Evolutionary conservation across 345 rosid species (phyloP).

Genomic region (Boechera stricta): DNA sequence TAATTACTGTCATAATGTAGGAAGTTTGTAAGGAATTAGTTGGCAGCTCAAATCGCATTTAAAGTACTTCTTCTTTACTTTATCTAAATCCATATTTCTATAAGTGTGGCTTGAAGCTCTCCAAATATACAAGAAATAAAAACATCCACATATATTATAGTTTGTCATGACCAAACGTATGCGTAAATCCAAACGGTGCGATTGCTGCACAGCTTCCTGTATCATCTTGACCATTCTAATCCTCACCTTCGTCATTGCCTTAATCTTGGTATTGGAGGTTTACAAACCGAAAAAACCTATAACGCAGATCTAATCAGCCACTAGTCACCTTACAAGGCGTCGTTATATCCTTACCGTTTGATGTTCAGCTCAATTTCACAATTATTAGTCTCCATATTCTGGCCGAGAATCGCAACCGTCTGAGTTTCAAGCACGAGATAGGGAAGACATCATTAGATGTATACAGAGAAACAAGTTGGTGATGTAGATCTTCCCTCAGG

Average conservation of each 20-base stretch:
- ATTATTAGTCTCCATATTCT: conserved; percentile 47
- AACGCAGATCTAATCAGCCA: conserved; percentile 45
- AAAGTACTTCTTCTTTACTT: conserved; percentile 14
- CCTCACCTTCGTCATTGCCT: conserved; percentile 38
- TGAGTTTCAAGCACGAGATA: conserved; percentile 52
- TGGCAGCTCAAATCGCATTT: conserved; percentile 36
- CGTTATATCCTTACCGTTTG: conserved; percentile 45
- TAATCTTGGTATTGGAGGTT: conserved; percentile 53
- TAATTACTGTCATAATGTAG: background rate
- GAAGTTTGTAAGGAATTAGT: conserved; percentile 36
- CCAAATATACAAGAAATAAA: background rate
- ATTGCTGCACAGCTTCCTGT: conserved; percentile 31
- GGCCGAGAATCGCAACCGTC: conserved; percentile 49
- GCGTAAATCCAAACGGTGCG: conserved; percentile 27
- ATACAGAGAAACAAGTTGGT: conserved; percentile 48
- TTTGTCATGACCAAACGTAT: conserved; percentile 25
- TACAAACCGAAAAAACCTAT: conserved; percentile 53
- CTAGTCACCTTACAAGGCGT: conserved; percentile 46
- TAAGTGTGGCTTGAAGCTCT: conserved; percentile 11
- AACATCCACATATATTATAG: background rate
- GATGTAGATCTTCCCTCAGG: conserved; percentile 51
- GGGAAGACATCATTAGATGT: conserved; percentile 47
- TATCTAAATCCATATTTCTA: background rate
- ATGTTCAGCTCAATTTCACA: conserved; percentile 51
- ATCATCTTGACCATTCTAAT: conserved; percentile 40